Percentiles rank a stretch among this genome's conserved stretches.
Conservation (phyloP, 305 asterid genomes). For the Ajuga reptans region DNA sequence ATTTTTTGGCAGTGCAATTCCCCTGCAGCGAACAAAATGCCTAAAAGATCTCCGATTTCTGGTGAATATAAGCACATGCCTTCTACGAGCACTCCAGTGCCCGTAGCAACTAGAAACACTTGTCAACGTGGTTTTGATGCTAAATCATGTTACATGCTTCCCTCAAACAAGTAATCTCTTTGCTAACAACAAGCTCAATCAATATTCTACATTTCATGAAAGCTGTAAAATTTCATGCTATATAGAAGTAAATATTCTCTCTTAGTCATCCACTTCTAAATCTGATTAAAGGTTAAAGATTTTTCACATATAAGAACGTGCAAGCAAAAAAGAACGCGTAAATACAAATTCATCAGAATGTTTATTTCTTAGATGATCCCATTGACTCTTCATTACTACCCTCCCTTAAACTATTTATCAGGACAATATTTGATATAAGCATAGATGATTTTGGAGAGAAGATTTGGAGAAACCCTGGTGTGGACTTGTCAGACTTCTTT, state of each 20-base stretch:
- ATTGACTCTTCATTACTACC: constrained; percentile 1
- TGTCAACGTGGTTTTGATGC: not conserved
- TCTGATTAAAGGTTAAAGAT: not conserved
- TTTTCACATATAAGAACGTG: not conserved
- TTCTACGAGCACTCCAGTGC: too few relatives aligned
- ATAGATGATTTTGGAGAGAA: constrained; percentile 20
- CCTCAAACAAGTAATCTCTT: constrained; percentile 21
- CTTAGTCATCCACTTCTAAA: not conserved
- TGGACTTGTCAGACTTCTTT: constrained; percentile 28
- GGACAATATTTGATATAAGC: constrained; percentile 22
- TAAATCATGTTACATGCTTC: constrained; percentile 13
- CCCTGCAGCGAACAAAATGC: not conserved
- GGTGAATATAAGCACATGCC: too few relatives aligned
- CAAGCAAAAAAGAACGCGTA: not conserved
- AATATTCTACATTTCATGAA: not conserved
- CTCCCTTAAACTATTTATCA: constrained; percentile 3
- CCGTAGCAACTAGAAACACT: not conserved
- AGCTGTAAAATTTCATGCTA: not conserved
- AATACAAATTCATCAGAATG: not conserved
- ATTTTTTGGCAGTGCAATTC: constrained; percentile 19
- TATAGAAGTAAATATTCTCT: not conserved
- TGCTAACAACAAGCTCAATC: not conserved
- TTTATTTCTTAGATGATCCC: not conserved
- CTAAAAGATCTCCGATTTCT: constrained; percentile 5
- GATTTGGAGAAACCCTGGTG: constrained; percentile 29